Evolutionary conservation across 2,329 filamentous ascomycete species (phyloP).

Genomic region (Colletotrichum somersetense): DNA sequence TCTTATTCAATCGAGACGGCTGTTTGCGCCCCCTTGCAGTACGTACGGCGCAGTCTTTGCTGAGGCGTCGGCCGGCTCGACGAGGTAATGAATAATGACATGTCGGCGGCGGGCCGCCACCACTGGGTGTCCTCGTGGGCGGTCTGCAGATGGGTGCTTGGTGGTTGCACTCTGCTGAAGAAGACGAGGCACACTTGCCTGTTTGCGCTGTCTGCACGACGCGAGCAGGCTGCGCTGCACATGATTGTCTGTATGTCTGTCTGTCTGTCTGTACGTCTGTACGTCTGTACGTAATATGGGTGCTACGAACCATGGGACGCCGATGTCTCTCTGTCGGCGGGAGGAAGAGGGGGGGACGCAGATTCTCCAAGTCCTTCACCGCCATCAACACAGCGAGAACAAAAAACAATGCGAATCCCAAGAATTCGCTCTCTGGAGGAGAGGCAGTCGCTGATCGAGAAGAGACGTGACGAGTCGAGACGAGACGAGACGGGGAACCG

Average conservation of each 20-base stretch:
- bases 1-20: too few relatives aligned
- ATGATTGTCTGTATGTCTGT: not conserved
- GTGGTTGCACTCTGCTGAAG: constrained; percentile 28
- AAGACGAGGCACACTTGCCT: not conserved
- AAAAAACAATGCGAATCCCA: not conserved
- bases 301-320: not conserved
- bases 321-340: not conserved
- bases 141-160: not conserved
- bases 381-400: not conserved
- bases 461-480: not conserved
- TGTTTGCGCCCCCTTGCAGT: not conserved
- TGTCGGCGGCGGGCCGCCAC: not conserved
- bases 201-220: not conserved
- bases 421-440: not conserved
- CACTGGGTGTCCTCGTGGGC: constrained; percentile 9
- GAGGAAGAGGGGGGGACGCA: not conserved
- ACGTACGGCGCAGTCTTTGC: not conserved
- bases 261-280: not conserved
- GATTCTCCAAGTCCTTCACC: not conserved
- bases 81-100: not conserved
- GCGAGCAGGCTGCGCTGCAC: not conserved
- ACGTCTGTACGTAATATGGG: too few relatives aligned
- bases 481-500: not conserved
- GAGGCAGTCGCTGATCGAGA: not conserved
- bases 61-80: not conserved